These are phyloP conservation scores for Melaleuca alternifolia DNA, from an alignment of 345 rosid genomes.

Conservation along the genomic window DNA sequence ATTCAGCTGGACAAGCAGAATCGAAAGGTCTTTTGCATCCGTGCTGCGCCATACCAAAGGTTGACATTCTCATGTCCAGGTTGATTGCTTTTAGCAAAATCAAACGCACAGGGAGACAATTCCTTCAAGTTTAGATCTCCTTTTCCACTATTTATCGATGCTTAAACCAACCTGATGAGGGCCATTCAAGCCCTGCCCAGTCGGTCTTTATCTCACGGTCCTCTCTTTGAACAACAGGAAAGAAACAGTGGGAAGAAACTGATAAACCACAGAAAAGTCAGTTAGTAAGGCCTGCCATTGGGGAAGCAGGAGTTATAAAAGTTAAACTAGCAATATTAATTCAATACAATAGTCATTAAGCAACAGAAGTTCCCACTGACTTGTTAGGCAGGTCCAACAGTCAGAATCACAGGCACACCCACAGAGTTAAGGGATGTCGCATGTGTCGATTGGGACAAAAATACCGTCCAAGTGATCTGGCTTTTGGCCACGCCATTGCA, in stretches of 20 bases:
- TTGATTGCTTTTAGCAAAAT: neutral
- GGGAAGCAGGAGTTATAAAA: neutral
- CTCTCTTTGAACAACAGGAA: neutral
- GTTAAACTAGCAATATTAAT: neutral
- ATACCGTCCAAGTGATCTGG: neutral
- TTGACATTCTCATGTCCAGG: neutral
- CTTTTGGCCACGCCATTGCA: neutral
- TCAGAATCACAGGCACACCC: fast-evolving
- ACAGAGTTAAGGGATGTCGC: neutral
- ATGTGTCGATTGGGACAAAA: neutral
- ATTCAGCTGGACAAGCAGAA: neutral
- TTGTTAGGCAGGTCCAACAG: neutral
- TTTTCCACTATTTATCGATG: neutral
- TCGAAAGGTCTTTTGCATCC: fast-evolving
- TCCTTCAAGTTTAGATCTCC: neutral
- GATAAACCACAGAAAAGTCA: neutral
- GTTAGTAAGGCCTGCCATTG: neutral
- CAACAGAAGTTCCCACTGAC: neutral
- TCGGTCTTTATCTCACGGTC: neutral
- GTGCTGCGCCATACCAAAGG: neutral
- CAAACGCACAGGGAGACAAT: neutral
- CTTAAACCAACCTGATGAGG: neutral
- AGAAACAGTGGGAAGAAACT: neutral
- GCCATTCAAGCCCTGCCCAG: neutral
- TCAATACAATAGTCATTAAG: neutral